Evolutionary conservation across 331 rosid genomes (phyloP).

Genomic region (Cydonia oblonga): DNA sequence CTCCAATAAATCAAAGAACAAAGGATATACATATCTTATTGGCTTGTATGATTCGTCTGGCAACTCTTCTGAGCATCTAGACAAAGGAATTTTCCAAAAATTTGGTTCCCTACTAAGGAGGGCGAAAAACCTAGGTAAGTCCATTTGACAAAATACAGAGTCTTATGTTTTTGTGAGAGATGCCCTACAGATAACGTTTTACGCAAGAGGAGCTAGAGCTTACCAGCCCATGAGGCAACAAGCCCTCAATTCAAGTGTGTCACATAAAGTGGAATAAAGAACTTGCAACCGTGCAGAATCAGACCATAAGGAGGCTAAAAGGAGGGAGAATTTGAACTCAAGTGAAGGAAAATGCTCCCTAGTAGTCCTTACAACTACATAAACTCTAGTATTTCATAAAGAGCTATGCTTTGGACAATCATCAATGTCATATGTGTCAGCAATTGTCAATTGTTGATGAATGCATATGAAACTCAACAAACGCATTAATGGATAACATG

Average conservation of each 20-base stretch:
- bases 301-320: neutral
- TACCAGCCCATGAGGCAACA: neutral
- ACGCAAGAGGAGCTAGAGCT: neutral
- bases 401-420: neutral
- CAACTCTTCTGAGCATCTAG: neutral
- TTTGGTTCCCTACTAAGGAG: neutral
- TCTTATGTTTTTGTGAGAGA: neutral
- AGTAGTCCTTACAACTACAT: neutral
- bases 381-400: too few species aligned
- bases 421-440: too few species aligned
- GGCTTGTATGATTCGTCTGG: neutral
- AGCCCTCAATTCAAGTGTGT: neutral
- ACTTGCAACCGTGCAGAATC: neutral
- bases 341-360: neutral
- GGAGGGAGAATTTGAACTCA: neutral
- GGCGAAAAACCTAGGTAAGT: neutral
- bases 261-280: neutral
- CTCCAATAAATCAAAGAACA: neutral
- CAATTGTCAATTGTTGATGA: neutral
- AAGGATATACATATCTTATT: neutral
- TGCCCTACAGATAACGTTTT: too few species aligned
- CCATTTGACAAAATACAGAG: too few species aligned
- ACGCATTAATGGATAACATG: neutral
- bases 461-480: neutral
- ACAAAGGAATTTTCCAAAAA: neutral